These are phyloP conservation scores for Striga asiatica DNA, from an alignment of 257 asterid genomes.

Conservation along the genomic window DNA sequence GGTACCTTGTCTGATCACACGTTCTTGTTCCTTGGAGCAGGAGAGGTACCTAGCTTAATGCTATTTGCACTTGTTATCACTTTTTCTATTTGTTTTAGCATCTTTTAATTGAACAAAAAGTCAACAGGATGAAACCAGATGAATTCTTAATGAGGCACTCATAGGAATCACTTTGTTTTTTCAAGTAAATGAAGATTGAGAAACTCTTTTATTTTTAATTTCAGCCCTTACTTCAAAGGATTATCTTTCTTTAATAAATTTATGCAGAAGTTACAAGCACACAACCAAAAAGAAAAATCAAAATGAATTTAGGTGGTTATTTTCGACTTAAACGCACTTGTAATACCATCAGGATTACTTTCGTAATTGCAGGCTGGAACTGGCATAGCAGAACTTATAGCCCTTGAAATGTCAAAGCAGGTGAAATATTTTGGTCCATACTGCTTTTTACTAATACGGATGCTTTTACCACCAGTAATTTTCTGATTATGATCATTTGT, in stretches of 20 bases:
- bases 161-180: too few relatives aligned
- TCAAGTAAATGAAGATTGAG: too few relatives aligned
- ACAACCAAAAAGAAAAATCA: background rate
- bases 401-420: conserved; percentile 83
- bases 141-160: too few relatives aligned
- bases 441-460: too few relatives aligned
- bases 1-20: conserved; percentile 82
- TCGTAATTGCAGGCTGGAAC: conserved; percentile 89
- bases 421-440: conserved; percentile 18
- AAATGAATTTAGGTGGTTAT: background rate
- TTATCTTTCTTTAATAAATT: background rate
- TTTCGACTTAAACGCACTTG: too few relatives aligned
- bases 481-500: conserved; percentile 21
- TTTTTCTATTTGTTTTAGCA: too few relatives aligned
- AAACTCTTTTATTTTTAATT: conserved; percentile 11
- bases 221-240: conserved; percentile 58
- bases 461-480: too few relatives aligned
- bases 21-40: conserved; percentile 95
- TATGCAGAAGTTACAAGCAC: background rate
- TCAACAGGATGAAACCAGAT: background rate
- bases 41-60: conserved; percentile 51
- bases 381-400: conserved; percentile 93
- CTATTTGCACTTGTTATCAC: background rate
- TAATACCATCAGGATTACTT: too few relatives aligned
- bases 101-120: conserved; percentile 2